Base-by-base conservation (phyloP, 202 grass and related monocot species). In the Alloteropsis angusta region DNA sequence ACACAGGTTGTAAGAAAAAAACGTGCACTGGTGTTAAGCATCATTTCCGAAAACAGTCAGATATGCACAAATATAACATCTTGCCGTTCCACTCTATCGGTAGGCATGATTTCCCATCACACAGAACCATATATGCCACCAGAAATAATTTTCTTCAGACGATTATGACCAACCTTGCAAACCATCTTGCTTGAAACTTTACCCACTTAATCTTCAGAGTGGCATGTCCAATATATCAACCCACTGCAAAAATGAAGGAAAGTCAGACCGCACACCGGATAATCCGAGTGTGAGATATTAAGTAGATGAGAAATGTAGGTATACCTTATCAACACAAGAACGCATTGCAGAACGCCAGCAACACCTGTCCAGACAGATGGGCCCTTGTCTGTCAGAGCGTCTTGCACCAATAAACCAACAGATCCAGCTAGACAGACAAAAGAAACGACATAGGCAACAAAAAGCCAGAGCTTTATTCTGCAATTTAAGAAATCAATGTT, bases 381-480 rank as follows among this genome's bases (percentile, higher is more conserved):
- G 8, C 88, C 79, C 71, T 90, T 97, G 61, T 92, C 81, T 1
- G 88, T 93, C 19, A 93, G 50, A 3, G 92, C 81, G 60, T 99
- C 96, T 85, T 96, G 90, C 59, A 99, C 81, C 78, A 99, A 74
- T 60, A 96, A n/a, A 83, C 96, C 96, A 9, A 99, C 96, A 2
- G 96, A 91, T 66, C 84, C 90, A 42, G 96, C 90, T 44, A 96
- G 59, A 46, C 90, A 99, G 46, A 99, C 92, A 49, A 99, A 96
- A 12, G 96, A 99, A 5, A 99, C 92, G 9, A 96, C 96, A 21
- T 91, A 99, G 5, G 92, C 84, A 42, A 98, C 83, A 53, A 99
- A 99, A 66, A 99, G 92, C 92, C 92, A 96, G 21, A 99, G 92
- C 80, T 99, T 99, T 80, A 89, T 36, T 53, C 96, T 99, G 81